A percentile compares a stretch with the other conserved stretches of the same genome.
phyloP scores from a whole-genome alignment of 106 monocot species.

The Phalaenopsis equestris region DNA sequence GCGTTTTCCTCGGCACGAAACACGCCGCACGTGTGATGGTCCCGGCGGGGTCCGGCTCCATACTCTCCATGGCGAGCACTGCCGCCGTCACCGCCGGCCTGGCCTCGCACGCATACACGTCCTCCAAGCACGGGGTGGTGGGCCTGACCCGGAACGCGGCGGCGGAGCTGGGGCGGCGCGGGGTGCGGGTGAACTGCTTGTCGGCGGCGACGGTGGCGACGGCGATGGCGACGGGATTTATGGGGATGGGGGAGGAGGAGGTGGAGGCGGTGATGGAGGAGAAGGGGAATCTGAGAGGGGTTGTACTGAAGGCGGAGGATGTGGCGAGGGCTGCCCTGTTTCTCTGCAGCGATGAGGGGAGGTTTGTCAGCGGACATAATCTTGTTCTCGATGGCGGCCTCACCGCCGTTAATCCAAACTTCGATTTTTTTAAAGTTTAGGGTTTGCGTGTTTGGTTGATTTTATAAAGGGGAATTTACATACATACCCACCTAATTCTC shows the following conservation, averaged over 20 bases:
- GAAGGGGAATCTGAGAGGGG: conserved; percentile 10
- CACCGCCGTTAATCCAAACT: conserved; percentile 5
- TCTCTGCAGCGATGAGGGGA: conserved; percentile 23
- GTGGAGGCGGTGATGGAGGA: conserved; percentile 3
- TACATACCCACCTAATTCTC: too few species aligned
- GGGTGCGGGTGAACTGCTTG: neutral
- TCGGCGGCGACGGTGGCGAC: conserved; percentile 7
- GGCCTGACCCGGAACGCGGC: conserved; percentile 47
- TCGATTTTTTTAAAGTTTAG: neutral
- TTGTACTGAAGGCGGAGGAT: conserved; percentile 19
- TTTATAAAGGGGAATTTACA: too few species aligned
- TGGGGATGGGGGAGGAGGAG: neutral
- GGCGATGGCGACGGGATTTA: neutral
- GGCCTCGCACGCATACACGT: conserved; percentile 39
- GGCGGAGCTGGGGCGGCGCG: conserved; percentile 27
- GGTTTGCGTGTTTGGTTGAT: too few species aligned
- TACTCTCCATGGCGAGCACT: neutral
- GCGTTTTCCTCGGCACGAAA: neutral
- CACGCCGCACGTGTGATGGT: conserved; percentile 6
- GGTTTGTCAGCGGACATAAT: conserved; percentile 31
- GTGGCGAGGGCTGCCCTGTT: conserved; percentile 23
- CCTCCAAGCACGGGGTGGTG: conserved; percentile 29
- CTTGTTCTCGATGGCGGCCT: conserved; percentile 23
- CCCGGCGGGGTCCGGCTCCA: neutral
- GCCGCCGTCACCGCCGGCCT: neutral